These are phyloP conservation scores for Clausena lansium DNA, from an alignment of 345 rosid genomes.

Conservation along the genomic window DNA sequence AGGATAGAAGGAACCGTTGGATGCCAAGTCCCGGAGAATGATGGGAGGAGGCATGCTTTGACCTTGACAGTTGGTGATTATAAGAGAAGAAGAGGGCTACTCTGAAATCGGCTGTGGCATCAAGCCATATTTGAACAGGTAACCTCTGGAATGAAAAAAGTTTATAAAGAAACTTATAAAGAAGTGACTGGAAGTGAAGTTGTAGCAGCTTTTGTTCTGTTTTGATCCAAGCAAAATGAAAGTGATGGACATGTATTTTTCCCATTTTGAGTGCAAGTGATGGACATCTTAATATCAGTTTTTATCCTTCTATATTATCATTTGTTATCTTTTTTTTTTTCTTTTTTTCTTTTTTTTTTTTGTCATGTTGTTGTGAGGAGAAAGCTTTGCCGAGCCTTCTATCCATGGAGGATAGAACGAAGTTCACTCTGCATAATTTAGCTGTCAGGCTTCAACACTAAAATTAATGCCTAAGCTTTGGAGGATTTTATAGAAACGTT, in stretches of 20 bases:
- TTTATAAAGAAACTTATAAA: not conserved
- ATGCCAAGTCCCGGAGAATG: conserved; percentile 73
- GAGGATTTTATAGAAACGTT: too few relatives aligned
- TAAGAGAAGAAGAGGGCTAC: conserved; percentile 98
- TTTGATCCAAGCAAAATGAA: not conserved
- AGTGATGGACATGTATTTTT: not conserved
- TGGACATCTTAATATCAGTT: too few relatives aligned
- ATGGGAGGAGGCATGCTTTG: conserved; percentile 79
- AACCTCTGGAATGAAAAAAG: not conserved
- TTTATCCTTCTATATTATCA: not conserved
- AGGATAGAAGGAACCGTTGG: conserved; percentile 87
- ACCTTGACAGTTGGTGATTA: conserved; percentile 95
- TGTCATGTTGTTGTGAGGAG: too few relatives aligned
- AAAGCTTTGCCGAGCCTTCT: too few relatives aligned
- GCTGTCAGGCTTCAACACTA: too few relatives aligned
- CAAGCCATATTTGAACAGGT: not conserved
- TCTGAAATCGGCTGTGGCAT: conserved; percentile 35
- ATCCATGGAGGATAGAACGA: too few relatives aligned
- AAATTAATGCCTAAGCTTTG: too few relatives aligned
- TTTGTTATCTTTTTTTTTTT: too few relatives aligned
- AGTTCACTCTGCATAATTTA: too few relatives aligned
- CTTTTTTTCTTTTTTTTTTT: too few relatives aligned
- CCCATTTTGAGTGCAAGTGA: too few relatives aligned
- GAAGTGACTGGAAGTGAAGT: not conserved
- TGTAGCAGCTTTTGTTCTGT: not conserved